Base-by-base conservation (phyloP, 2,329 filamentous ascomycete species). In the Paraphaeosphaeria sporulosa region DNA sequence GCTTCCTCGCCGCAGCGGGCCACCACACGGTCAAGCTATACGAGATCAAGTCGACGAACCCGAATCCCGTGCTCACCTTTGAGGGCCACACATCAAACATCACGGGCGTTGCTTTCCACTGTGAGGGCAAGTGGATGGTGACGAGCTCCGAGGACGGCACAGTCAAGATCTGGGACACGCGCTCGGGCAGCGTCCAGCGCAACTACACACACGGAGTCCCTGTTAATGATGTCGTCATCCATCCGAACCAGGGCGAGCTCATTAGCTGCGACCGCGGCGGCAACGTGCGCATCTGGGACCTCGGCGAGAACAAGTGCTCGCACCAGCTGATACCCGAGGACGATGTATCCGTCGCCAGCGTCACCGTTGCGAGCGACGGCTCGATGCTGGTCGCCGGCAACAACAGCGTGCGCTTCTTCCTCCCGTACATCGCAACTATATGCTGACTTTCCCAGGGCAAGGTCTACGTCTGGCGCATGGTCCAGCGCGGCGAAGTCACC, bases 61-160 rank as follows among this genome's bases (percentile, higher is more conserved):
- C 95, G 2, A 95, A 94, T 67, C 91, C 95, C 1, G 85, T 98
- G 25, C 87, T 98, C 72, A 94, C 91, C 21, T 98, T 99, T 72
- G 94, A 98, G 76, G 95, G 95, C 44, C 95, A 99, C 80, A 95
- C 92, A 13, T 93, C 90, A 67, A 99, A 99, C 73, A 90, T 99
- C 75, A 99, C 95, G 0, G 95, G 95, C 46, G 92, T 99, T 49
- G 94, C 94, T 12, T 99, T 99, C 77, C 95, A 99, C 78, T 98
- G 94, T 77, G 95, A 99, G 79, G 94, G 94, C 12, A 99, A 99
- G 81, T 99, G 95, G 95, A 97, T 99, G 92, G 95, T 98, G 19
- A 99, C 95, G 10, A 96, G 91, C 78, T 96, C 92, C 49, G 95
- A 99, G 79, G 95, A 99, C 75, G 92, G 94, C 71, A 96, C 93